Evolutionary conservation across 352 stramenopile species (phyloP).

Genomic region (Blastocystis hominis): DNA sequence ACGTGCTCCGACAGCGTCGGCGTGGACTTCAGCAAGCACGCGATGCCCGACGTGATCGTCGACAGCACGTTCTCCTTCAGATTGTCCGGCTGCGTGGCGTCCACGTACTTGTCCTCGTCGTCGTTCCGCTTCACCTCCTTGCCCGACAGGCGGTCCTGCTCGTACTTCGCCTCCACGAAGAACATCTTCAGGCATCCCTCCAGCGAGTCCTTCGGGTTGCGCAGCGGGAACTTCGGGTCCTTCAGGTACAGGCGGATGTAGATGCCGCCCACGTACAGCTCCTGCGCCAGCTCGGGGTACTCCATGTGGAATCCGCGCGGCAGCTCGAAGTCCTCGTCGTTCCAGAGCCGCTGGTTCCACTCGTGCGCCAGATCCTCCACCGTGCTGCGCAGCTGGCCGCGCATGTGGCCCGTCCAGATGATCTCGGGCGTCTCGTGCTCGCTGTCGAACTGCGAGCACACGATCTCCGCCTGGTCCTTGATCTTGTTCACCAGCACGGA

Average conservation of each 20-base stretch:
- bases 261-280: conserved; percentile 69
- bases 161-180: conserved; percentile 57
- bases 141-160: conserved; percentile 32
- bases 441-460: conserved; percentile 67
- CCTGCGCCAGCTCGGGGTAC: conserved; percentile 68
- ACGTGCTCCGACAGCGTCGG: conserved; percentile 55
- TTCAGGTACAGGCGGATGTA: conserved; percentile 83
- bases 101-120: conserved; percentile 56
- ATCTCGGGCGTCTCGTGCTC: conserved; percentile 82
- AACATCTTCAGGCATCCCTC: conserved; percentile 63
- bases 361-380: conserved; percentile 73
- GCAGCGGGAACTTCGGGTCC: conserved; percentile 78
- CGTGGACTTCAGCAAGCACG: conserved; percentile 57
- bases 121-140: conserved; percentile 56
- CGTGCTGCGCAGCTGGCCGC: conserved; percentile 70
- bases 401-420: conserved; percentile 80
- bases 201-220: conserved; percentile 73
- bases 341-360: conserved; percentile 6
- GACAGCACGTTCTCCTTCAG: conserved; percentile 59
- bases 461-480: conserved; percentile 62
- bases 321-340: conserved; percentile 22
- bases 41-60: conserved; percentile 56
- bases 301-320: conserved; percentile 57
- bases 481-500: conserved; percentile 63
- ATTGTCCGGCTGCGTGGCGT: conserved; percentile 55